Evolutionary conservation across 768 basidiomycete genomes (phyloP).

Genomic region (Daedaleopsis nitida): DNA sequence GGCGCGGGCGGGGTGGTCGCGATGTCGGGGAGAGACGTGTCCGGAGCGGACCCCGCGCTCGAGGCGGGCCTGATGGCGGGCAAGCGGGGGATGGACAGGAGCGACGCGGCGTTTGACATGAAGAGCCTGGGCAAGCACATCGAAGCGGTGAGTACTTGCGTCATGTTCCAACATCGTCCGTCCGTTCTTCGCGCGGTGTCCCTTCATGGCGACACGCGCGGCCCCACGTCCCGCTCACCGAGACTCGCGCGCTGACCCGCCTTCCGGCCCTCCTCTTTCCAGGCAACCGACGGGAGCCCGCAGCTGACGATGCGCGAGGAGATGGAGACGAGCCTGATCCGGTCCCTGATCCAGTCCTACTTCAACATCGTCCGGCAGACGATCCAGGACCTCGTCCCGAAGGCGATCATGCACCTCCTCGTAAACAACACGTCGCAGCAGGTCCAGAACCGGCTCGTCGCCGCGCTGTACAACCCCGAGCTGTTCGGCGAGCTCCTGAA

Average conservation of each 20-base stretch:
- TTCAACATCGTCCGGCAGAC: constrained; percentile 95
- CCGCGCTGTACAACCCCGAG: constrained; percentile 91
- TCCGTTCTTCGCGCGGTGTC: background rate
- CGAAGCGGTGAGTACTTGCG: constrained; percentile 75
- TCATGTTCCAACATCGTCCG: too few species aligned
- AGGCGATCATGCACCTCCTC: constrained; percentile 97
- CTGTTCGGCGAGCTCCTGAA: constrained; percentile 88
- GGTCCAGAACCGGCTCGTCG: constrained; percentile 95
- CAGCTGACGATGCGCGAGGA: constrained; percentile 84
- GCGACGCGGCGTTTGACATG: constrained; percentile 94
- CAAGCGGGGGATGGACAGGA: constrained; percentile 69
- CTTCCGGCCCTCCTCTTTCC: background rate
- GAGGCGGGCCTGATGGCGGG: constrained; percentile 67
- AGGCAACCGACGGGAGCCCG: constrained; percentile 61
- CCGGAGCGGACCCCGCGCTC: constrained; percentile 50
- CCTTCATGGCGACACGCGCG: background rate
- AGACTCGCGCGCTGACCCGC: too few species aligned
- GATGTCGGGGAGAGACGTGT: constrained; percentile 66
- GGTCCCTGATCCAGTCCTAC: constrained; percentile 93
- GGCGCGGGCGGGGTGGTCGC: constrained; percentile 39
- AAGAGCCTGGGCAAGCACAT: constrained; percentile 97
- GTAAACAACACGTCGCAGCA: constrained; percentile 97
- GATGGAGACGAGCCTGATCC: constrained; percentile 95
- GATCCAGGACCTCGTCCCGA: constrained; percentile 96
- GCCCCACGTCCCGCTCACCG: background rate